phyloP scores from a whole-genome alignment of 768 basidiomycete species.

The Collybiopsis confluens region DNA sequence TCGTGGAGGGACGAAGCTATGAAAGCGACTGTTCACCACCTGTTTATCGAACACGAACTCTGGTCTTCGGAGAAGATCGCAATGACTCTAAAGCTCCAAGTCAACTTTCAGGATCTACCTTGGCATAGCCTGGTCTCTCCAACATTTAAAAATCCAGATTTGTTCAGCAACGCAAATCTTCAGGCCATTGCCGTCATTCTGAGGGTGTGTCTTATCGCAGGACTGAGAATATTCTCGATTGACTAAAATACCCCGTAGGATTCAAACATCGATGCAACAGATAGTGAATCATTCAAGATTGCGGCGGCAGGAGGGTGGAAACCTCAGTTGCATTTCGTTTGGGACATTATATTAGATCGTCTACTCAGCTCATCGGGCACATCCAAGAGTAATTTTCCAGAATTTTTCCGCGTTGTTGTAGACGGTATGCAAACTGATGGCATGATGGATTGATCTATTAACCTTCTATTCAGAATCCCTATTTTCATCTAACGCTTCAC shows the following conservation, averaged over 20 bases:
- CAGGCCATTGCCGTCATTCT: slow-evolving; percentile 67
- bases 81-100: slow-evolving; percentile 67
- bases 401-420: slow-evolving; percentile 88
- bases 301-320: slow-evolving; percentile 65
- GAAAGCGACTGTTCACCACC: slow-evolving; percentile 38
- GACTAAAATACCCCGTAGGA: slow-evolving; percentile 36
- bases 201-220: slow-evolving; percentile 49
- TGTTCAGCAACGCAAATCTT: slow-evolving; percentile 75
- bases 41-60: slow-evolving; percentile 49
- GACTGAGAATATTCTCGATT: background rate
- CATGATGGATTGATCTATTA: background rate
- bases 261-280: slow-evolving; percentile 51
- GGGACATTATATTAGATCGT: slow-evolving; percentile 77
- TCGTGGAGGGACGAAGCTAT: slow-evolving; percentile 71
- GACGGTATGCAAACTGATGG: slow-evolving; percentile 58
- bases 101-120: slow-evolving; percentile 50
- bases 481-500: slow-evolving; percentile 78
- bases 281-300: slow-evolving; percentile 41
- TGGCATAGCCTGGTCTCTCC: slow-evolving; percentile 68
- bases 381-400: slow-evolving; percentile 68
- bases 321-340: slow-evolving; percentile 88
- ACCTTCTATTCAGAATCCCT: slow-evolving; percentile 62
- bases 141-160: slow-evolving; percentile 68
- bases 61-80: slow-evolving; percentile 94
- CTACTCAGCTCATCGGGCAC: slow-evolving; percentile 45